Base-by-base conservation (phyloP, 2,329 filamentous ascomycete species). In the Penicillium sp. region DNA sequence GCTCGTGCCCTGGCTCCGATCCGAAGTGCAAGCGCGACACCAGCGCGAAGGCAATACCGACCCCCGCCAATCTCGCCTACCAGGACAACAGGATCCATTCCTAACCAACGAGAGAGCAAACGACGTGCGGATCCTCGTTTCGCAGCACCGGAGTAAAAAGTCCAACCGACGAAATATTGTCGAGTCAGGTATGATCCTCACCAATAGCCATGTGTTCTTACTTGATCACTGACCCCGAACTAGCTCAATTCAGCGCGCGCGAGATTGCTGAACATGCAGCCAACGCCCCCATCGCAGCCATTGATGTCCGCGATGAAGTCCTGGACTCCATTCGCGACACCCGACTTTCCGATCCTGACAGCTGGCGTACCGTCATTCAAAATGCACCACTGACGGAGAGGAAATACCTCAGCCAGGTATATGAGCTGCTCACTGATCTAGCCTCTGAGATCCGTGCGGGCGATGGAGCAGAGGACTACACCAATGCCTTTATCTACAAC, bases 401-500 rank as follows among this genome's bases (percentile, higher is more conserved):
- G 62, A 87, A 89, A 65, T 97, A 96, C 65, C 76, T 96, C 37
- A 81, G 85, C 23, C 90, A 97, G 67, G 81, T 97, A 34, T 89
- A 94, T 65, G 88, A 91, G 54, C 78, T 93, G 70, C 78, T 97
- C 46, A 68, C 76, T 67, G 73, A 81, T 63, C 73, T 94, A 77
- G 84, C 84, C 68, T 72, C 78, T 59, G 74, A 81, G 68, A 65
- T 59, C 23, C 66, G 55, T 29, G 51, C 61, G 21, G 56, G 56
- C 18, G 70, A 72, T 51, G 78, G 86, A 78, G 74, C 80, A 76
- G 76, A 77, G 44, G 65, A 65, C 27, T 80, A 82, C 20, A 81
- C 83, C 40, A 89, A 92, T 68, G 89, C 90, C 9, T 96, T 96
- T 73, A 83, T 97, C 46, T 96, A 96, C 74, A 96, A 96, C 65